These are phyloP conservation scores for Pascua guehoae DNA, from an alignment of 1,284 basidiomycete species.

Conservation along the genomic window DNA sequence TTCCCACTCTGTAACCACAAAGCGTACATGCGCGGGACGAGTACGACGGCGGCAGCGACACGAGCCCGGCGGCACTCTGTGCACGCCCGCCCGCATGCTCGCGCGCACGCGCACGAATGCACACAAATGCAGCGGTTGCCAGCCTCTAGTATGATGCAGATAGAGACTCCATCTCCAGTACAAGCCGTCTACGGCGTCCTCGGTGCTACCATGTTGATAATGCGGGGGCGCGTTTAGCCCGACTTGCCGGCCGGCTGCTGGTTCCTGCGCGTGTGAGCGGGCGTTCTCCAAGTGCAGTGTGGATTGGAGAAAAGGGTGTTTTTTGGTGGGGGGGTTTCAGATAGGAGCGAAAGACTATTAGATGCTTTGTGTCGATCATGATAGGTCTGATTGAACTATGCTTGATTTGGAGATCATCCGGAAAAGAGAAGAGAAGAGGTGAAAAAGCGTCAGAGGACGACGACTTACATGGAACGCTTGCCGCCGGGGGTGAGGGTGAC, in stretches of 20 bases:
- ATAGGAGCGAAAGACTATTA: conserved; percentile 88
- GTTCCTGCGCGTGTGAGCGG: conserved; percentile 36
- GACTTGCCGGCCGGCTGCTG: conserved; percentile 49
- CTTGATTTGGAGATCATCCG: conserved; percentile 65
- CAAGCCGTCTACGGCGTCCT: conserved; percentile 21
- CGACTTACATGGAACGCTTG: conserved; percentile 91
- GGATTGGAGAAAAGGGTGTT: conserved; percentile 11
- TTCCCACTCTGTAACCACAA: too few relatives aligned
- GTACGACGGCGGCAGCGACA: too few relatives aligned
- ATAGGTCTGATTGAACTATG: conserved; percentile 88
- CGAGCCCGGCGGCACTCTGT: too few relatives aligned
- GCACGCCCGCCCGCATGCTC: neutral
- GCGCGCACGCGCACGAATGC: neutral
- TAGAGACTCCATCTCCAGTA: conserved; percentile 21
- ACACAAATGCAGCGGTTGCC: too few relatives aligned
- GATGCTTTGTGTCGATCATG: conserved; percentile 67
- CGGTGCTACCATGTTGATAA: conserved; percentile 4
- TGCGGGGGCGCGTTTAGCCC: conserved; percentile 31
- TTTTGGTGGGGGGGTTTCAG: conserved; percentile 59
- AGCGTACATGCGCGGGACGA: too few relatives aligned
- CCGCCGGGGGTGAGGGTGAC: conserved; percentile 84
- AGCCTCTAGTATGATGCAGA: conserved; percentile 13
- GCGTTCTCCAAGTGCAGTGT: neutral
- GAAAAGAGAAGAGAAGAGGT: conserved; percentile 10
- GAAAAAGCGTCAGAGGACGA: conserved; percentile 5